Evolutionary conservation across 2,329 filamentous ascomycete genomes (phyloP), one percentile per base, ranked within the genome.

Genomic region (Fusarium drepaniforme): DNA sequence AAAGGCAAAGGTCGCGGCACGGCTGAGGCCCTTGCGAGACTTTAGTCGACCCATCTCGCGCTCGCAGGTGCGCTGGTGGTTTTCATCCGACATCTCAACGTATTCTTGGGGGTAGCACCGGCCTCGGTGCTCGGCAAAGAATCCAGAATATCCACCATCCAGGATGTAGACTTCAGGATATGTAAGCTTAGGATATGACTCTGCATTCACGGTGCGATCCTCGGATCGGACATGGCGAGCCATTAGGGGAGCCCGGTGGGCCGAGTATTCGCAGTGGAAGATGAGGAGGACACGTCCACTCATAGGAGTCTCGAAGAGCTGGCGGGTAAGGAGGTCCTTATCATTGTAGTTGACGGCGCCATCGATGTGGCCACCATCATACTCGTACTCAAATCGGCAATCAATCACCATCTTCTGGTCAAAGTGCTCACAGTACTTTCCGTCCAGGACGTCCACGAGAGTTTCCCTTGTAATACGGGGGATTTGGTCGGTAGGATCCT

Each of bases 371-470:
- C 97, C 97, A 67, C 97, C 97, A 18, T 98, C 93, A 82, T 97
- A 99, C 85, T 99, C 97, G 83, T 99, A 99, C 87, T 99, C 97
- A 82, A 99, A 99, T 23, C 97, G 94, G 83, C 97, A 99, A 84
- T 99, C 97, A 79, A 99, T 93, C 80, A 99, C 89, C 83, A 97
- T 90, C 82, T 94, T 92, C 81, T 96, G 90, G 70, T 95, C 92
- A 82, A 94, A 98, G 28, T 90, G 83, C 30, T 92, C 88, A 79
- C 91, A 90, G 84, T 92, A 98, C 78, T 94, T 93, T 71, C 95
- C 95, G 83, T 98, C 93, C 72, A 99, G 88, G 40, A 99, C 90
- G n/a, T 95, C 90, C 66, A 98, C 85, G 82, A 99, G 89, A 4
- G 95, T 98, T 60, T 91, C 88, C 81, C 93, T 92, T 67, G 91